Base-by-base conservation (phyloP, 2,329 filamentous ascomycete genomes). In the Daldinia eschscholtzii region DNA sequence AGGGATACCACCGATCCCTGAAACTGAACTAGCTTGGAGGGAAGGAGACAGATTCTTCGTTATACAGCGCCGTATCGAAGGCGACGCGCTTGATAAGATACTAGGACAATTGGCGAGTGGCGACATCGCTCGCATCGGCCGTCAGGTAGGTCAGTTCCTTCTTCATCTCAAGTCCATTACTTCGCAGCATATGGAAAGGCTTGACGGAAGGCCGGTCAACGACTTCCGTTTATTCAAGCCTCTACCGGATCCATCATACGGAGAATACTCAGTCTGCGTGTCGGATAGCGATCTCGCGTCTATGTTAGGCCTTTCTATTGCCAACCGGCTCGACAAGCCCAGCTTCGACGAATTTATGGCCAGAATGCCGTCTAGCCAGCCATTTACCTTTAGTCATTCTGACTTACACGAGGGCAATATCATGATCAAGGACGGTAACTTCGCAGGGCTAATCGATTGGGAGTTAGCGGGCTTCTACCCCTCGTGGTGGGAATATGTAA, bases 401-500 rank as follows among this genome's bases (percentile, higher is more conserved):
- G 67, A 70, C 26, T 7, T 72, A 4, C 61, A 65, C 50, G 61
- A 64, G 37, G 57, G 46, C 4, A 72, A 70, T 35, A 48, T 71
- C 26, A 70, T 72, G 64, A 58, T 71, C 15, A 60, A 68, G n/a
- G 57, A 71, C 23, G 70, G 68, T 1, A 57, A 68, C 18, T 71
- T 71, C 30, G 55, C 13, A 7, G 68, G 65, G 4, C 55, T 71
- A 2, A 46, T 65, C 46, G 55, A 65, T 39, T 73, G 64, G 62
- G 60, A 67, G 52, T 39, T 70, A 0, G 56, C 62, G 4, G 69
- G 71, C 1, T 71, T 41, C 44, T 68, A 70, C 50, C 65, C 68
- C 1, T n/a, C 20, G 5, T 70, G 68, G 68, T 72, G 66, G 66
- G 70, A 71, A n/a, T 64, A 57, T 10, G 60, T 71, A 33, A 68